Evolutionary conservation across 257 asterid genomes (phyloP), one percentile per base, ranked within the genome.

Genomic region (Salvia miltiorrhiza): DNA sequence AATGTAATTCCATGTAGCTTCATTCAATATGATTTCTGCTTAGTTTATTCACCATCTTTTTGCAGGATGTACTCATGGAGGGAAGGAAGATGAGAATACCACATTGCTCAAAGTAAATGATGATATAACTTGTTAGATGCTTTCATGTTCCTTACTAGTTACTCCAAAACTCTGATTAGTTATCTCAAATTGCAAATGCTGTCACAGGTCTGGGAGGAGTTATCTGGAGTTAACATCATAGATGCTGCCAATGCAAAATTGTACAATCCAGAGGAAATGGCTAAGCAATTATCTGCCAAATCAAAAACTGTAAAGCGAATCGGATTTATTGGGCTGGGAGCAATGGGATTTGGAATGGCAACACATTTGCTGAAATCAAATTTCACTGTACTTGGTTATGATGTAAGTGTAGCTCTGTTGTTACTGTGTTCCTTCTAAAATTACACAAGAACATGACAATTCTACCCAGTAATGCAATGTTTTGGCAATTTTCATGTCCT

Each of bases 301-400:
- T 88, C 96, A 39, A 81, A 86, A 79, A 69, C 80, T 49, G 86
- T 78, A 56, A 83, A 90, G 70, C 78, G 83, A 71, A 84, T 90
- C 41, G 99, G 96, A 77, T 93, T 93, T 79, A 87, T 93, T 75
- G 99, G 99, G 72, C 90, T 93, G 69, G 99, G 99, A 79, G 97
- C 99, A 61, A 93, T 93, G 99, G 99, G 99, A 71, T 88, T 90
- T 82, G 99, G 99, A 85, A 93, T 93, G 97, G 99, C 99, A 64
- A 90, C 91, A 45, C 96, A 93, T 78, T 86, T 93, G 74, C 76
- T 93, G 80, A 88, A 87, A 77, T 90, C 96, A 62, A 82, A 89
- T 70, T 90, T 88, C 83, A 74, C 75, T 30, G 93, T 93, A 10
- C 76, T 63, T 76, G 99, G 97, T 72, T 93, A 62, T 82, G 99